These are phyloP conservation scores for Licmophora abbreviata DNA, from an alignment of 108 stramenopile species.

Conservation along the genomic window DNA sequence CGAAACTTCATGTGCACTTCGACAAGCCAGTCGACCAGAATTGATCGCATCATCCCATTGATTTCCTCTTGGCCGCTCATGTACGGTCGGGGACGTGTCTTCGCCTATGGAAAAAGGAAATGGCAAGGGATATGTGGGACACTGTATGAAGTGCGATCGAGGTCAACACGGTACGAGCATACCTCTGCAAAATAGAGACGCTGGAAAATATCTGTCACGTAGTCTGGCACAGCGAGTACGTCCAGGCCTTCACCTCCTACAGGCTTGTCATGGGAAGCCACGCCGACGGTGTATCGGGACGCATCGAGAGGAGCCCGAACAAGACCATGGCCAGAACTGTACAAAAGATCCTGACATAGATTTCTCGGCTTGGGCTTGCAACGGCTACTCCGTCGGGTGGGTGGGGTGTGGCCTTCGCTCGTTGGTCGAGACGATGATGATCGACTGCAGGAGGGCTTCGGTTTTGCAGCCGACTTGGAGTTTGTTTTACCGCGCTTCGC, in stretches of 20 bases:
- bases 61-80: conserved; percentile 84
- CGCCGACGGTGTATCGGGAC: conserved; percentile 19
- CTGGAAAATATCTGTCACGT: conserved; percentile 83
- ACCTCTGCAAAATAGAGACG: conserved; percentile 66
- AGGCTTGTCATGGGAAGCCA: conserved; percentile 26
- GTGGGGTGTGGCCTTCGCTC: no score
- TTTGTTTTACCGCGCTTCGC: no score
- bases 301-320: conserved; percentile 22
- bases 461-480: no score
- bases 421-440: no score
- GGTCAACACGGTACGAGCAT: conserved; percentile 13
- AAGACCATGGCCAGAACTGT: neutral
- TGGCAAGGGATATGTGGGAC: neutral
- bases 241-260: no score
- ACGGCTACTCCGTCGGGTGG: no score
- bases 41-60: conserved; percentile 93
- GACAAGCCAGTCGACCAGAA: conserved; percentile 98
- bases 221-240: conserved; percentile 29
- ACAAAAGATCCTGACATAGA: neutral
- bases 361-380: neutral
- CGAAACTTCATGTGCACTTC: conserved; percentile 99
- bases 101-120: conserved; percentile 9
- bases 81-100: conserved; percentile 33
- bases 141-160: neutral
- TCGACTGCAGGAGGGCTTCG: no score